These are phyloP conservation scores for Helenozyma rhizophorensis DNA, from an alignment of 805 yeast genomes.

Conservation along the genomic window DNA sequence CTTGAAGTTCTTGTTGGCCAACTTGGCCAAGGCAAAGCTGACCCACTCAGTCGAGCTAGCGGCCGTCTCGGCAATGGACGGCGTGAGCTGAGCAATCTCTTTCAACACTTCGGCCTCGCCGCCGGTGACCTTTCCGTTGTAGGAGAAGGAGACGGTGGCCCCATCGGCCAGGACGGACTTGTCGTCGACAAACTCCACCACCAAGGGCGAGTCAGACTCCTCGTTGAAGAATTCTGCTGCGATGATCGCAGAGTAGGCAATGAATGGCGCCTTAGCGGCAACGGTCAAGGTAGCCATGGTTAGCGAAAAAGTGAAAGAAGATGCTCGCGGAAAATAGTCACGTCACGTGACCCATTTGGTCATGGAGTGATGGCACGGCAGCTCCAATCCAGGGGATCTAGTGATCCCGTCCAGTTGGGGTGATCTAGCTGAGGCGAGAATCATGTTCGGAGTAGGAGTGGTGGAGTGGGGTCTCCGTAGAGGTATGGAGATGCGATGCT, in stretches of 20 bases:
- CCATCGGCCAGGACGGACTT: slow-evolving; percentile 44
- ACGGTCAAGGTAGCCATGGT: slow-evolving; percentile 51
- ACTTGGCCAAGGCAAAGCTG: slow-evolving; percentile 60
- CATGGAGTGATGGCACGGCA: too few relatives aligned
- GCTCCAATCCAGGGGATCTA: too few relatives aligned
- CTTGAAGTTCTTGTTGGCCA: slow-evolving; percentile 83
- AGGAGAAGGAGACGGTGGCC: slow-evolving; percentile 41
- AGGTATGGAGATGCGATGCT: too few relatives aligned
- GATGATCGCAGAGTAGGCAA: slow-evolving; percentile 73
- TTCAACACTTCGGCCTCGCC: slow-evolving; percentile 44
- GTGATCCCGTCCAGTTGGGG: too few relatives aligned
- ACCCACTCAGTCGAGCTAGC: slow-evolving; percentile 50
- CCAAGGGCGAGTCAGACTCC: slow-evolving; percentile 44
- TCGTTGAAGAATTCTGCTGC: slow-evolving; percentile 74
- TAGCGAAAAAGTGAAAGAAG: too few relatives aligned
- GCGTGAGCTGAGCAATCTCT: slow-evolving; percentile 49
- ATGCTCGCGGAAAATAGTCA: too few relatives aligned
- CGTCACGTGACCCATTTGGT: too few relatives aligned
- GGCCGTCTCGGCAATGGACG: slow-evolving; percentile 32
- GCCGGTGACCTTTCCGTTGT: slow-evolving; percentile 39
- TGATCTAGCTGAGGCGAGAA: too few relatives aligned
- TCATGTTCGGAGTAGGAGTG: too few relatives aligned
- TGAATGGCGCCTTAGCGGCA: slow-evolving; percentile 82
- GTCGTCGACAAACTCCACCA: slow-evolving; percentile 67
- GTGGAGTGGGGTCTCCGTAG: too few relatives aligned